A percentile compares a stretch with the other conserved stretches of the same genome.
These are phyloP conservation scores for Plasmopara viticola DNA, from an alignment of 352 stramenopile genomes.

Conservation along the genomic window DNA sequence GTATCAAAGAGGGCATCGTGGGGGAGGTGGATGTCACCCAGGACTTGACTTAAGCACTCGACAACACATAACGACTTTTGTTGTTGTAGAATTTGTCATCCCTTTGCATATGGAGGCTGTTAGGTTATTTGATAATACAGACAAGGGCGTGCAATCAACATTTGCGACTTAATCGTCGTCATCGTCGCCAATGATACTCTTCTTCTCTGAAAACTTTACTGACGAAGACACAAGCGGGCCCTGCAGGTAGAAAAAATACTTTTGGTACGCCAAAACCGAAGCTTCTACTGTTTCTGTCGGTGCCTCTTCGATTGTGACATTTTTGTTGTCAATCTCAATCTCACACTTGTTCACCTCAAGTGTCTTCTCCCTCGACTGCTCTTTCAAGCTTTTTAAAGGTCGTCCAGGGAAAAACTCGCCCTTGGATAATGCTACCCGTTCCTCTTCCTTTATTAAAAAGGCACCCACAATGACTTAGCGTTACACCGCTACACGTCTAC, in stretches of 20 bases:
- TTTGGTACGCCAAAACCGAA: conserved; percentile 55
- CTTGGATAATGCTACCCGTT: conserved; percentile 58
- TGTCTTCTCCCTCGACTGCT: conserved; percentile 5
- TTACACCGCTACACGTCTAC: not conserved
- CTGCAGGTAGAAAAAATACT: conserved; percentile 77
- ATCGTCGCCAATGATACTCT: conserved; percentile 85
- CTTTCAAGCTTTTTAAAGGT: conserved; percentile 12
- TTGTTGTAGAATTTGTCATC: not conserved
- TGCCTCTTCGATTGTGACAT: not conserved
- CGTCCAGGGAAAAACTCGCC: conserved; percentile 63
- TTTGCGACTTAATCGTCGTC: conserved; percentile 60
- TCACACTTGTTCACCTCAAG: conserved; percentile 1
- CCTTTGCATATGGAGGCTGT: conserved; percentile 20
- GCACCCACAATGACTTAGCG: not conserved
- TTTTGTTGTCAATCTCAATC: not conserved
- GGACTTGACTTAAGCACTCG: conserved; percentile 4
- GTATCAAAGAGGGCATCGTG: conserved; percentile 76
- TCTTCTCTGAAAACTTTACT: conserved; percentile 85
- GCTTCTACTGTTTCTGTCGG: not conserved
- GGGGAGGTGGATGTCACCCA: conserved; percentile 49
- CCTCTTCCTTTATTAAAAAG: conserved; percentile 46
- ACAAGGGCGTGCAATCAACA: conserved; percentile 6
- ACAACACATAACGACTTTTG: not conserved
- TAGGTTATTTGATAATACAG: conserved; percentile 21
- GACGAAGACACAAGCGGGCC: conserved; percentile 70